Base-by-base conservation (phyloP, 2,329 filamentous ascomycete genomes). In the Beauveria rudraprayagi region DNA sequence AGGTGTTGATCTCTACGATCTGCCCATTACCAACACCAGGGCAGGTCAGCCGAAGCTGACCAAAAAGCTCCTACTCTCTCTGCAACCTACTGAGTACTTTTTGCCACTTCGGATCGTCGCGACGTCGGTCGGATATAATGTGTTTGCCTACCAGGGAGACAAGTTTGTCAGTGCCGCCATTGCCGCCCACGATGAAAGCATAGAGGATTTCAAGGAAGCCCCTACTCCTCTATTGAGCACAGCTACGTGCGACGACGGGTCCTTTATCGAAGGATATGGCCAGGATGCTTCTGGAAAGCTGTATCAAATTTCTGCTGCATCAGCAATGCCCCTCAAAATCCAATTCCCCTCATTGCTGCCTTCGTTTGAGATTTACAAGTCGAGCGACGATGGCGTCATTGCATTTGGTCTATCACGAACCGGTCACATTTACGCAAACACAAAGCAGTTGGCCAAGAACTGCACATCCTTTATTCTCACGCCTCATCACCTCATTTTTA, bases 391-490 rank as follows among this genome's bases (percentile, higher is more conserved):
- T 3, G 68, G 76, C 44, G 66, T 77, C 9, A 67, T 82, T 48
- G 78, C 77, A 2, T 76, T 84, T 68, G 89, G 91, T 1, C 76
- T 97, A 65, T 89, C 91, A 3, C 82, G 84, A 53, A 88, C 85
- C 60, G 94, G 94, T 0, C 81, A 88, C 59, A 77, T 99, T 0
- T 95, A 90, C 70, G 90, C 88, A 46, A 90, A 92, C 70, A 85
- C 87, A 3, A 84, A 82, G 17, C 78, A 89, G 5, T 77, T 97
- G 50, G 84, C 87, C 16, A 91, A 90, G 72, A 96, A 94, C 67
- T 96, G 92, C 73, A 97, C 93, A 0, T 99, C 94, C 0, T 97
- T 96, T 67, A 72, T 92, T 6, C 76, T 92, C 28, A 96, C 93
- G 0, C 80, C 86, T 0, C 84, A 86, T 22, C 93, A 97, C 76